phyloP scores from a whole-genome alignment of 495 filamentous ascomycete genomes.

The Cenococcum geophilum region DNA sequence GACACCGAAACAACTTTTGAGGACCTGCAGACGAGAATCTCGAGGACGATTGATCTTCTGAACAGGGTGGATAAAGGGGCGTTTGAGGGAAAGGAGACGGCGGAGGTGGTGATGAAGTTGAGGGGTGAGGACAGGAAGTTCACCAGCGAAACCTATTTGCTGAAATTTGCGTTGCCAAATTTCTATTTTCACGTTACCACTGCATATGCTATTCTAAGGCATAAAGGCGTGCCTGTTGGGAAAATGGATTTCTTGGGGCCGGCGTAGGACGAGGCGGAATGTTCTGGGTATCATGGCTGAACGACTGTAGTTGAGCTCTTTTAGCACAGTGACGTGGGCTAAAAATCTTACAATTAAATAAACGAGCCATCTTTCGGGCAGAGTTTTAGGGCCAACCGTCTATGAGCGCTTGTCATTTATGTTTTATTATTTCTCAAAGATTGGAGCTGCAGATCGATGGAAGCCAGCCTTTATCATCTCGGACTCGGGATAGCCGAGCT shows the following conservation, averaged over 20 bases:
- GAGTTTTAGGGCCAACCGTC: too few species aligned
- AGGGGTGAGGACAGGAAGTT: conserved; percentile 14
- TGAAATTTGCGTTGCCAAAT: conserved; percentile 46
- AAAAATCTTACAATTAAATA: too few species aligned
- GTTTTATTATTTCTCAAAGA: too few species aligned
- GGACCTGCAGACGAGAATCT: conserved; percentile 22
- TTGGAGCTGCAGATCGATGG: too few species aligned
- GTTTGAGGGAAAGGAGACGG: conserved; percentile 22
- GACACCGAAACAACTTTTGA: conserved; percentile 27
- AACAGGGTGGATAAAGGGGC: conserved; percentile 9
- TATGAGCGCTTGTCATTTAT: too few species aligned
- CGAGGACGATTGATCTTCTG: conserved; percentile 21
- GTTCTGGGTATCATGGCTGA: too few species aligned
- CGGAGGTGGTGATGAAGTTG: conserved; percentile 6
- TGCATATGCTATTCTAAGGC: conserved; percentile 51
- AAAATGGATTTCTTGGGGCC: conserved; percentile 48
- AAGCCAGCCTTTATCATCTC: too few species aligned
- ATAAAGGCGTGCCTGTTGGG: conserved; percentile 51
- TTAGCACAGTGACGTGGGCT: too few species aligned
- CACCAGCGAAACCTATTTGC: conserved; percentile 34
- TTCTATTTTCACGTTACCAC: conserved; percentile 54
- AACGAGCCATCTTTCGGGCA: too few species aligned
- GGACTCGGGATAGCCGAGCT: too few species aligned
- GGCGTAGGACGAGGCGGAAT: too few species aligned
- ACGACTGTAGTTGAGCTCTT: too few species aligned